Percentiles rank a stretch among this genome's conserved stretches.
These are phyloP conservation scores for Omphalotus olearius DNA, from an alignment of 1,284 basidiomycete species.

Conservation along the genomic window DNA sequence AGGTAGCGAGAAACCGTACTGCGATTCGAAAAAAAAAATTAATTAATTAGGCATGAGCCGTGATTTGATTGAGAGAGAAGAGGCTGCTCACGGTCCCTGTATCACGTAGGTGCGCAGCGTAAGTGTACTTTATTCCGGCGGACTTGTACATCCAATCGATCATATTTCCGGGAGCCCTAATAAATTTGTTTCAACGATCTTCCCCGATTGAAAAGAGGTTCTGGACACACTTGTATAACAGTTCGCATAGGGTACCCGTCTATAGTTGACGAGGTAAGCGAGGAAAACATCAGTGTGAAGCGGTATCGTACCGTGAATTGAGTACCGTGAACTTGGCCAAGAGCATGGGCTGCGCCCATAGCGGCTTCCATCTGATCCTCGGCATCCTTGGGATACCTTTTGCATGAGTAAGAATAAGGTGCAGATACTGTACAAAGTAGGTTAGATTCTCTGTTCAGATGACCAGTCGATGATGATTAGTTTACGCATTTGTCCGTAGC, in stretches of 20 bases:
- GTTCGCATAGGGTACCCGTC: slow-evolving; percentile 65
- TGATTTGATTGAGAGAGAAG: slow-evolving; percentile 7
- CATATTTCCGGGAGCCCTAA: slow-evolving; percentile 65
- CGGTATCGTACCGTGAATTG: slow-evolving; percentile 36
- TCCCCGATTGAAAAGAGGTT: neutral
- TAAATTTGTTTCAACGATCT: neutral
- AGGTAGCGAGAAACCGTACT: slow-evolving; percentile 82
- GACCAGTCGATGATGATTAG: slow-evolving; percentile 15
- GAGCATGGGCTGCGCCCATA: slow-evolving; percentile 63
- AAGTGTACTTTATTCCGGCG: slow-evolving; percentile 69
- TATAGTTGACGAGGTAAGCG: slow-evolving; percentile 24
- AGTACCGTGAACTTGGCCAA: slow-evolving; percentile 55
- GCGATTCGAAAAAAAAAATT: slow-evolving; percentile 7
- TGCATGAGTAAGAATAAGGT: slow-evolving; percentile 77
- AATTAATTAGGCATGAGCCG: neutral
- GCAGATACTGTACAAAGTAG: slow-evolving; percentile 43
- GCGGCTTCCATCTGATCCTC: slow-evolving; percentile 82
- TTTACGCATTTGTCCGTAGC: slow-evolving; percentile 82
- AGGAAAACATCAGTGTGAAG: neutral
- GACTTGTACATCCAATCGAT: slow-evolving; percentile 74
- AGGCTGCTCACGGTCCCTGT: slow-evolving; percentile 66
- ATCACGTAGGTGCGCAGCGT: slow-evolving; percentile 75
- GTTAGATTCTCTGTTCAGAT: neutral
- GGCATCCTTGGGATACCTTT: slow-evolving; percentile 63
- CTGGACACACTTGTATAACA: slow-evolving; percentile 54